Evolutionary conservation across 257 asterid species (phyloP), one percentile per base, ranked within the genome.

Genomic region (Fraxinus pennsylvanica): DNA sequence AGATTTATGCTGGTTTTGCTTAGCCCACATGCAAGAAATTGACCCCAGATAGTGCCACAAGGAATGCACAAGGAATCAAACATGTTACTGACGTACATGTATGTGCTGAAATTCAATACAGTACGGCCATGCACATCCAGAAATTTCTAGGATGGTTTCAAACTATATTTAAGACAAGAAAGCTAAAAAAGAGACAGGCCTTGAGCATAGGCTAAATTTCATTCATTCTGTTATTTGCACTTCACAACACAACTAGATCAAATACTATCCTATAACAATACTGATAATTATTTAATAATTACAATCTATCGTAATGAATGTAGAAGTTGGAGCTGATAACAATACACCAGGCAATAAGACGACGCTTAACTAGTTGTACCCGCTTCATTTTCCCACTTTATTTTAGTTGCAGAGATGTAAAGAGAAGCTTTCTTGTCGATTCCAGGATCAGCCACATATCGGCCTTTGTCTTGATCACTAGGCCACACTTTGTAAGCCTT

Each of bases 391-490:
- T 83, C 89, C 96, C 94, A 88, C 79, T 68, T 87, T 21, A 86
- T 82, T 1, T 94, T 91, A n/a, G 82, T 88, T 3, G 52, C 38
- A 65, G 90, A 32, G 70, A 93, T 89, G 78, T 85, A 93, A 36
- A 84, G 90, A 10, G 91, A 76, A 27, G 95, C 97, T 76, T 86
- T 90, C 81, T 77, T 78, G 74, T 93, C 95, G 41, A 93, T 92
- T 1, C 91, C 85, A 1, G 98, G 98, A 72, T 93, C 96, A 0
- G 97, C 97, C 35, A 93, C 96, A 94, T 96, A 93, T 1, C 88
- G 79, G 3, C 91, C 96, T 78, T 91, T 78, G 35, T 93, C 98
- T 68, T 93, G 91, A 47, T 93, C 98, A 74, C 98, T 90, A 0
- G 91, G 96, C 79, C 93, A 93, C 22, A 89, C 90, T 73, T 90